Evolutionary conservation across 202 grass and related monocot species (phyloP).

Genomic region (Setaria viridis): DNA sequence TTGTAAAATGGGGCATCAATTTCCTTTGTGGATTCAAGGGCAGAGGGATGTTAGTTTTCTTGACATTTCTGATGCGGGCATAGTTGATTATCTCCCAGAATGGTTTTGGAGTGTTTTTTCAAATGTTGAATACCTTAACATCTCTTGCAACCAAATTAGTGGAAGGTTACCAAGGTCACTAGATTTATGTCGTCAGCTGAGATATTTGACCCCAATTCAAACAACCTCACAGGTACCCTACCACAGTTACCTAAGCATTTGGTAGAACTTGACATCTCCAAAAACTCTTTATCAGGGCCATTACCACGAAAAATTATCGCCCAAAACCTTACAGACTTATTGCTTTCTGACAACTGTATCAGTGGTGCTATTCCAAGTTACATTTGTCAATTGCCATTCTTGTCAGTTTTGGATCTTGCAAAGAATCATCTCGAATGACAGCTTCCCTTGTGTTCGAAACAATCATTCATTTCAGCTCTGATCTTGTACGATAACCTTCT

Average conservation of each 20-base stretch:
- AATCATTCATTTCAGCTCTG: conserved; percentile 18
- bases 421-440: conserved; percentile 32
- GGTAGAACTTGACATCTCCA: conserved; percentile 26
- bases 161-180: conserved; percentile 27
- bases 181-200: background rate
- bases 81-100: conserved; percentile 40
- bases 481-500: conserved; percentile 42
- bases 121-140: background rate
- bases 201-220: conserved; percentile 33
- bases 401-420: conserved; percentile 50
- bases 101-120: conserved; percentile 53
- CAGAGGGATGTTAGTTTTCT: conserved; percentile 1
- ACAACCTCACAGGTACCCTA: conserved; percentile 26
- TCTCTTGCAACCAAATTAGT: conserved; percentile 50
- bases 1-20: conserved; percentile 42
- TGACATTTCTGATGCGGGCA: conserved; percentile 36
- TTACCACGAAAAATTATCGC: background rate
- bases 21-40: conserved; percentile 50
- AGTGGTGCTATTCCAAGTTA: conserved; percentile 1
- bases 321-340: background rate
- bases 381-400: background rate
- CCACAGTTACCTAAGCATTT: conserved; percentile 2
- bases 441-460: background rate
- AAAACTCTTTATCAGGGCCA: conserved; percentile 33
- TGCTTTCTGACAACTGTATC: conserved; percentile 3